Percentiles rank a stretch among this genome's conserved stretches.
Evolutionary conservation across 768 basidiomycete species (phyloP).

Genomic region (Trametes elegans): DNA sequence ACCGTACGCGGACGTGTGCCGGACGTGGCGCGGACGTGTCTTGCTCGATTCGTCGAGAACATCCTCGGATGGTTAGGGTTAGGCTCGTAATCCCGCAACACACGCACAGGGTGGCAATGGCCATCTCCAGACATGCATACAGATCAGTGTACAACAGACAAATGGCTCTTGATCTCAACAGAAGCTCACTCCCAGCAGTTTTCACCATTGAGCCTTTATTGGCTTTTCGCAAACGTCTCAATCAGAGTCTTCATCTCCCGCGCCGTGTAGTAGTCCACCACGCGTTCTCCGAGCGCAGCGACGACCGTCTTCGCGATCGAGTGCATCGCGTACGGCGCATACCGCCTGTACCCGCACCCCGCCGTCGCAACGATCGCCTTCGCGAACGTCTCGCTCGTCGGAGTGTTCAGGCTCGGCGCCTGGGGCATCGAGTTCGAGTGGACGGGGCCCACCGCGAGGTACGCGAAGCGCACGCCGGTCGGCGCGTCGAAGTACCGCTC

Average conservation of each 20-base stretch:
- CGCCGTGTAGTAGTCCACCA: conserved; percentile 11
- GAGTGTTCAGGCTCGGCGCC: conserved; percentile 11
- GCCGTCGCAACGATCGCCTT: conserved; percentile 19
- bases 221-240: not conserved
- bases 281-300: conserved; percentile 9
- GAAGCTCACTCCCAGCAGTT: not conserved
- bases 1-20: not conserved
- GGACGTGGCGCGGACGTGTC: conserved; percentile 14
- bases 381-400: conserved; percentile 22
- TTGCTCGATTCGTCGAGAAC: too few relatives aligned
- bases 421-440: conserved; percentile 13
- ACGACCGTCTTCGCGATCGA: conserved; percentile 10
- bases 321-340: conserved; percentile 25
- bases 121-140: not conserved
- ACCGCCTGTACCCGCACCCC: conserved; percentile 22
- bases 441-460: conserved; percentile 26
- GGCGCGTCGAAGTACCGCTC: conserved; percentile 21
- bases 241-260: conserved; percentile 13
- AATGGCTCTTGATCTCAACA: not conserved
- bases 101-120: not conserved
- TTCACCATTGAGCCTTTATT: not conserved
- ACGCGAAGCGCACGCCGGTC: conserved; percentile 24
- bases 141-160: not conserved
- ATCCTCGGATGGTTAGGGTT: not conserved
- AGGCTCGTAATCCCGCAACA: not conserved